These are phyloP conservation scores for Serendipita vermifera DNA, from an alignment of 768 basidiomycete species.

Conservation along the genomic window DNA sequence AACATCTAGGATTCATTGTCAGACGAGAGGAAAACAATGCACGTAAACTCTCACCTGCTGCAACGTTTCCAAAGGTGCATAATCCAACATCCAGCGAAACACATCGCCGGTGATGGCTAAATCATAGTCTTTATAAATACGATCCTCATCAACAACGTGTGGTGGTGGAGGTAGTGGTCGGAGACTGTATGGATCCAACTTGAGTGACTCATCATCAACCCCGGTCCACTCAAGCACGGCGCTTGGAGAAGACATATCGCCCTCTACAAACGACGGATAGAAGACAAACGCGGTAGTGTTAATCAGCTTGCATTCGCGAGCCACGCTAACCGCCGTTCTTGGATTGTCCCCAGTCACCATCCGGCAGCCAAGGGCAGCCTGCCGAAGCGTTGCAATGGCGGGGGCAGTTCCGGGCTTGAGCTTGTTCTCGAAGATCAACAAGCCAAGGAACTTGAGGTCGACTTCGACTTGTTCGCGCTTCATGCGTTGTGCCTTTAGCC, in stretches of 20 bases:
- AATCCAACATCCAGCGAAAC: constrained; percentile 96
- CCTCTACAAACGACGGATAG: constrained; percentile 62
- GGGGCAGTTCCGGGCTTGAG: constrained; percentile 84
- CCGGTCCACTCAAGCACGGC: constrained; percentile 79
- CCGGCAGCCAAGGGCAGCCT: constrained; percentile 82
- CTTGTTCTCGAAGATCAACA: constrained; percentile 97
- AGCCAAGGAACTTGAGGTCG: constrained; percentile 75
- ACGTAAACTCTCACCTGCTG: constrained; percentile 53
- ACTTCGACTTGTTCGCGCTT: constrained; percentile 94
- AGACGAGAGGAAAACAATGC: neutral
- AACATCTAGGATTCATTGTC: constrained; percentile 58
- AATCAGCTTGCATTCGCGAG: constrained; percentile 82
- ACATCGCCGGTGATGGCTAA: constrained; percentile 89
- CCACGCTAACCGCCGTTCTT: constrained; percentile 92
- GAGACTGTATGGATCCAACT: constrained; percentile 78
- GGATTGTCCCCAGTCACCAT: constrained; percentile 99
- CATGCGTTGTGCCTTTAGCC: constrained; percentile 95
- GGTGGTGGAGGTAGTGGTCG: constrained; percentile 62
- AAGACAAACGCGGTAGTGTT: constrained; percentile 84
- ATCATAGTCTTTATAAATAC: constrained; percentile 75
- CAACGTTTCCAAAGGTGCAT: constrained; percentile 84
- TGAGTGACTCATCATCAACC: constrained; percentile 76
- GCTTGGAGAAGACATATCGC: constrained; percentile 32
- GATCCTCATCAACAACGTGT: constrained; percentile 59
- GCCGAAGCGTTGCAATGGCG: constrained; percentile 76